These are phyloP conservation scores for Azolla pinnata DNA, from an alignment of 75 land plant species.

Conservation along the genomic window DNA sequence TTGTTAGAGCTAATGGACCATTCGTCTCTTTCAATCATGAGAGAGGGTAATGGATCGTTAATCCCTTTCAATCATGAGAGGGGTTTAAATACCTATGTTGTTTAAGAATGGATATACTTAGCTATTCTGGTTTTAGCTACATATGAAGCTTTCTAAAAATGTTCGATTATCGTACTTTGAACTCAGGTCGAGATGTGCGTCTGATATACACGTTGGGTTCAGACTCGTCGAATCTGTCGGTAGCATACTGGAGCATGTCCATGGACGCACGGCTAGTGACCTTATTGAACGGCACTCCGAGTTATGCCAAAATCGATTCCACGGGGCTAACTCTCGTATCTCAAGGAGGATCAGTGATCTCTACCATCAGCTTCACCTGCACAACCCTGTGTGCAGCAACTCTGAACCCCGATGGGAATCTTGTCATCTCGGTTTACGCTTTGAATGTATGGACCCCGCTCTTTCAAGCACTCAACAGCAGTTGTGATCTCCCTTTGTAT, in stretches of 20 bases:
- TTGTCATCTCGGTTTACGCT: not conserved
- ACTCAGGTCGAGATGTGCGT: no score
- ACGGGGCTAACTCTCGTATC: constrained; percentile 25
- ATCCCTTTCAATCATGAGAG: constrained; percentile 13
- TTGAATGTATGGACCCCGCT: not conserved
- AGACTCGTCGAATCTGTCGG: not conserved
- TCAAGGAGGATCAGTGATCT: not conserved
- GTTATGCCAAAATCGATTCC: constrained; percentile 21
- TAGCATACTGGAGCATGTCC: constrained; percentile 12
- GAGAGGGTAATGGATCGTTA: constrained; percentile 21
- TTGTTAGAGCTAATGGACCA: constrained; percentile 3
- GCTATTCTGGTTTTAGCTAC: not conserved
- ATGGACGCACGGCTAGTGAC: not conserved
- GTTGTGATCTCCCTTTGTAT: constrained; percentile 49
- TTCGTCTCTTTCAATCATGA: constrained; percentile 43
- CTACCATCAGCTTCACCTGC: not conserved
- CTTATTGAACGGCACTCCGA: not conserved
- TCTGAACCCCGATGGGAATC: constrained; percentile 17
- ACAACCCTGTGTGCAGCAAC: not conserved
- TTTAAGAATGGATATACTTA: no score
- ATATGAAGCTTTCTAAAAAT: not conserved
- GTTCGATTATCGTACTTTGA: no score
- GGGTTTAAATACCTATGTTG: no score
- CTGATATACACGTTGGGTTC: not conserved
- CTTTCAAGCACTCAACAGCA: constrained; percentile 15